Evolutionary conservation across 1,284 basidiomycete genomes (phyloP).

Genomic region (Trichosporon ovoides): DNA sequence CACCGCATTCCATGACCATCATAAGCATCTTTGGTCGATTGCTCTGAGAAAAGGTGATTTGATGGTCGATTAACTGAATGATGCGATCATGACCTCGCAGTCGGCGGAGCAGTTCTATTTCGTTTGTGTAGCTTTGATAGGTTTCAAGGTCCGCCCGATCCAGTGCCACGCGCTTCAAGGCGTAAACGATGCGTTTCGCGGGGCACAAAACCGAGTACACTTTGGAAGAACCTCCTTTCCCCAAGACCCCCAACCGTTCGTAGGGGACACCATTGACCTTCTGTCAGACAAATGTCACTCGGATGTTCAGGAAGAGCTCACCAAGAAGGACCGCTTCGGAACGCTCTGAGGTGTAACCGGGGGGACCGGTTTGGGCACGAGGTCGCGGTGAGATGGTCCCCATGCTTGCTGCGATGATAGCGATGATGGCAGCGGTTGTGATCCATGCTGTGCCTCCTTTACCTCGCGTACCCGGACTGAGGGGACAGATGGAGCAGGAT

Average conservation of each 20-base stretch:
- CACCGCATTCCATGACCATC: slow-evolving; percentile 88
- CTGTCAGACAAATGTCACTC: neutral
- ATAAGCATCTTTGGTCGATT: slow-evolving; percentile 64
- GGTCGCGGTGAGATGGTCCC: neutral
- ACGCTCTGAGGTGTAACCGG: neutral
- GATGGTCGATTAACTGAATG: slow-evolving; percentile 80
- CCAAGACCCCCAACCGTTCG: slow-evolving; percentile 75
- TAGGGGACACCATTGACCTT: slow-evolving; percentile 76
- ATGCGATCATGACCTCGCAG: slow-evolving; percentile 82
- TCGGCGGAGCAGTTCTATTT: slow-evolving; percentile 79
- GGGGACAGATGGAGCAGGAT: no score
- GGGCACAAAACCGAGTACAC: slow-evolving; percentile 80
- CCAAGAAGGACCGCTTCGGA: slow-evolving; percentile 26
- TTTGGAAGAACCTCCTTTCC: slow-evolving; percentile 87
- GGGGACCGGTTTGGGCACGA: neutral
- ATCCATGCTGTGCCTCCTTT: neutral
- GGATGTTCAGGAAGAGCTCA: slow-evolving; percentile 11
- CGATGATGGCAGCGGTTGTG: neutral
- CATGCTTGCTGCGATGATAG: neutral
- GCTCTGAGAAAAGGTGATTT: slow-evolving; percentile 58
- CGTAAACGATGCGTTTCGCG: slow-evolving; percentile 66
- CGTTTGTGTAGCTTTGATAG: slow-evolving; percentile 87
- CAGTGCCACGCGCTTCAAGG: slow-evolving; percentile 79
- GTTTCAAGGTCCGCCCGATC: slow-evolving; percentile 80
- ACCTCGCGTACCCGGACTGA: no score